These are phyloP conservation scores for Euclidium syriacum DNA, from an alignment of 345 rosid species.

Conservation along the genomic window DNA sequence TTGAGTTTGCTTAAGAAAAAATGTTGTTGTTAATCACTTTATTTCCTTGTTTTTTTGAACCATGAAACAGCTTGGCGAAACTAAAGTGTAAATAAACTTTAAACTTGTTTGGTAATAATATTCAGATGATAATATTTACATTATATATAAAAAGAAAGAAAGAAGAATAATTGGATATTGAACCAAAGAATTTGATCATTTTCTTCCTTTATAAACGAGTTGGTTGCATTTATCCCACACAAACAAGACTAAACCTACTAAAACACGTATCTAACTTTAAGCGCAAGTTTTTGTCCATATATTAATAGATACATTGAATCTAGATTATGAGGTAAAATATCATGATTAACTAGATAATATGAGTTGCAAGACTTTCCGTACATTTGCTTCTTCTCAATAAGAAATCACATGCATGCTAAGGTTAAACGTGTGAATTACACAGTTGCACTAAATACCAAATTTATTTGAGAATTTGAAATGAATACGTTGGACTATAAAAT, in stretches of 20 bases:
- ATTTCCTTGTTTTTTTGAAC: too few relatives aligned
- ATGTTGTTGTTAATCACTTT: too few relatives aligned
- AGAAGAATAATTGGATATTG: not conserved
- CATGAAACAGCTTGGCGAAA: too few relatives aligned
- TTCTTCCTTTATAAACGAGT: not conserved
- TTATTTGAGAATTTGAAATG: not conserved
- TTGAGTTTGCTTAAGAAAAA: too few relatives aligned
- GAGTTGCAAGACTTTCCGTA: not conserved
- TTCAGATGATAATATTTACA: too few relatives aligned
- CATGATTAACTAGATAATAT: not conserved
- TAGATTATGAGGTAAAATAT: not conserved
- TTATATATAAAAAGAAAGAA: too few relatives aligned
- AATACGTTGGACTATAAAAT: not conserved
- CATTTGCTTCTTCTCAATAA: not conserved
- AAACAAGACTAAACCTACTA: conserved; percentile 3
- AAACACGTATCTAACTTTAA: conserved; percentile 1
- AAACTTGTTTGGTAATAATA: too few relatives aligned
- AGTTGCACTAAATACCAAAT: not conserved
- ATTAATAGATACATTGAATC: conserved; percentile 8
- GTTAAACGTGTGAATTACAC: conserved; percentile 12
- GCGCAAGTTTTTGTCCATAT: not conserved
- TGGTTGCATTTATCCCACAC: not conserved
- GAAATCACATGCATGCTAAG: not conserved
- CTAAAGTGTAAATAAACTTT: too few relatives aligned
- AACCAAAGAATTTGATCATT: not conserved